phyloP scores from a whole-genome alignment of 1,284 basidiomycete genomes.

The Hymenochaete sp. region DNA sequence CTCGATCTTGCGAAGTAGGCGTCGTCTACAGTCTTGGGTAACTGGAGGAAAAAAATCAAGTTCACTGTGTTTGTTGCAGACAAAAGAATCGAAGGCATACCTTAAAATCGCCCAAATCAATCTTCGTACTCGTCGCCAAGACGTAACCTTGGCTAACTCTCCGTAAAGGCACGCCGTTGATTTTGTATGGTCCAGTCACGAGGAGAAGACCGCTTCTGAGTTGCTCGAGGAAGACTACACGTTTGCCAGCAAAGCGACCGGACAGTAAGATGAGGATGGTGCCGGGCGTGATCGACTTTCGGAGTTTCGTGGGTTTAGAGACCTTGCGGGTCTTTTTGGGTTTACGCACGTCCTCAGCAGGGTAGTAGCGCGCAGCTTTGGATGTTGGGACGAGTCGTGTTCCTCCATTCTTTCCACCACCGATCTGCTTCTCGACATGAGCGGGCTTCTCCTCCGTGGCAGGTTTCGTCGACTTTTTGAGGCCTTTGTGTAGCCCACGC shows the following conservation, averaged over 20 bases:
- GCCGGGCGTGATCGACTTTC: conserved; percentile 87
- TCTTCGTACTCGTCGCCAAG: conserved; percentile 95
- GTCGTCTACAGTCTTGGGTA: conserved; percentile 91
- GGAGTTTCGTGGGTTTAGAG: conserved; percentile 69
- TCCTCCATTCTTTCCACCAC: conserved; percentile 87
- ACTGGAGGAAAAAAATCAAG: no score
- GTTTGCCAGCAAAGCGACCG: conserved; percentile 97
- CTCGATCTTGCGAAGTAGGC: conserved; percentile 87
- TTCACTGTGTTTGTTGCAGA: no score
- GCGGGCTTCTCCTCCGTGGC: conserved; percentile 50
- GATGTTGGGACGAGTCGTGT: conserved; percentile 78
- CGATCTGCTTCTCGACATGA: conserved; percentile 75
- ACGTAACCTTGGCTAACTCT: conserved; percentile 99
- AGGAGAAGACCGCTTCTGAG: conserved; percentile 88
- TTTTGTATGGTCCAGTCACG: conserved; percentile 96
- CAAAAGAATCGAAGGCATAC: conserved; percentile 35
- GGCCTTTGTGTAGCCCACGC: conserved; percentile 73
- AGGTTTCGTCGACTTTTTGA: conserved; percentile 69
- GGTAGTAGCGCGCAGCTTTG: conserved; percentile 95
- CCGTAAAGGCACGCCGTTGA: conserved; percentile 98
- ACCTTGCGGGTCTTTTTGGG: conserved; percentile 92
- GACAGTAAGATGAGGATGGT: conserved; percentile 95
- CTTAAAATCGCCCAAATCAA: conserved; percentile 75
- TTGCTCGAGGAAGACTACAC: conserved; percentile 98
- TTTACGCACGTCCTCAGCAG: conserved; percentile 86